Percentiles rank a stretch among this genome's conserved stretches.
phyloP scores from a whole-genome alignment of 805 yeast genomes.

The Candida quercuum region DNA sequence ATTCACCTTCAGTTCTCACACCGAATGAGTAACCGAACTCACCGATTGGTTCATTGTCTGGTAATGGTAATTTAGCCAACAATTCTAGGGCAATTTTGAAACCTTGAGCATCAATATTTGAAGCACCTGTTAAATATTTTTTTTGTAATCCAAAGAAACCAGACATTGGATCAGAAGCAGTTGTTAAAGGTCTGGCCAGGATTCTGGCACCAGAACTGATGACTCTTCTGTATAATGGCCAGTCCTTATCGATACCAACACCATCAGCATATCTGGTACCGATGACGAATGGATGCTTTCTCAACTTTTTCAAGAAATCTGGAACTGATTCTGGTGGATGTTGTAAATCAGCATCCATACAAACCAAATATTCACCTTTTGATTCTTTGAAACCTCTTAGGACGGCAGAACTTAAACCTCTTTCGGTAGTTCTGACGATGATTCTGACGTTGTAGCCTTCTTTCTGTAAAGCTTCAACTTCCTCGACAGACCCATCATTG shows the following conservation, averaged over 20 bases:
- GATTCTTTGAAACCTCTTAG: slow-evolving; percentile 42
- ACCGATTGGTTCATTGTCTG: slow-evolving; percentile 31
- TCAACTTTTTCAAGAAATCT: slow-evolving; percentile 34
- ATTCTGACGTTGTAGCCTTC: slow-evolving; percentile 44
- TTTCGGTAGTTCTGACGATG: slow-evolving; percentile 44
- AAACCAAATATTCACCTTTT: slow-evolving; percentile 40
- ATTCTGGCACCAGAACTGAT: slow-evolving; percentile 44
- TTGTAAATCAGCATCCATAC: slow-evolving; percentile 52
- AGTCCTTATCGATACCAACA: slow-evolving; percentile 47
- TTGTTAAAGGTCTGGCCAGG: slow-evolving; percentile 43
- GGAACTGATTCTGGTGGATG: slow-evolving; percentile 51
- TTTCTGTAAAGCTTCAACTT: slow-evolving; percentile 37
- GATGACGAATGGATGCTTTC: slow-evolving; percentile 37
- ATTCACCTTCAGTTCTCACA: slow-evolving; percentile 50
- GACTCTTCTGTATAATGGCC: slow-evolving; percentile 47
- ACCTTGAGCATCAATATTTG: slow-evolving; percentile 35
- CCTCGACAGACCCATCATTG: slow-evolving; percentile 47
- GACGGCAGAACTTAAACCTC: slow-evolving; percentile 47
- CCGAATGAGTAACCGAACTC: slow-evolving; percentile 48
- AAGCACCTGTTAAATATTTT: slow-evolving; percentile 32
- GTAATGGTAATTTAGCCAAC: slow-evolving; percentile 40
- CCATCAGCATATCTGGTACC: slow-evolving; percentile 53
- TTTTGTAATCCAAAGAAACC: slow-evolving; percentile 48
- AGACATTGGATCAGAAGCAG: slow-evolving; percentile 50
- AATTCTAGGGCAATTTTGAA: slow-evolving; percentile 47